Base-by-base conservation (phyloP, 1,139 yeast genomes). In the Wickerhamomyces sp. region DNA sequence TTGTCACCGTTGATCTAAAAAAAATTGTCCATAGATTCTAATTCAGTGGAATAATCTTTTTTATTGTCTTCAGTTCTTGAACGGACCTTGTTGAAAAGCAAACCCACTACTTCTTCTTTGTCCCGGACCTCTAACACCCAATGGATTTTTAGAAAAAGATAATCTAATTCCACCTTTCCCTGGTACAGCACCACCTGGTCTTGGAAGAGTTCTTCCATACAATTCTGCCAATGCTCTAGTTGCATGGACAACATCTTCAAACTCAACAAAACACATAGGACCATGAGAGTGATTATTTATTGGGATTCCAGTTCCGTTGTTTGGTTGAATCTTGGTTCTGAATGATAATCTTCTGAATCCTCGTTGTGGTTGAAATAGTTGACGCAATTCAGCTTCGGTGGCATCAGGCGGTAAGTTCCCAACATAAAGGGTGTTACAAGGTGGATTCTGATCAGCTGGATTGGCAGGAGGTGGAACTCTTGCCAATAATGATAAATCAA, bases 371-470 rank as follows among this genome's bases (percentile, higher is more conserved):
- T 94, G 78, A 64, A 93, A 93, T 52, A 93, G 70, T 31, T 88
- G 83, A 55, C 96, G 81, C 54, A 93, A 76, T 65, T 93, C 99
- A 49, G 86, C 87, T 63, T 93, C 99, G 4, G 95, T 84, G 4
- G 98, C 95, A 70, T 93, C 97, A 10, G 96, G 96, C 4, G 99
- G 99, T 58, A 93, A 75, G 63, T 93, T 93, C 26, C 99, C 99
- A 43, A 93, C 99, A 59, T 93, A 93, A 47, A 93, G 72, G 0
- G 99, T 93, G 64, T 93, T 93, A 69, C 99, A 93, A 8, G 99
- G 99, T 10, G 99, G 99, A 61, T 93, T 93, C 67, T 93, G 99
- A 66, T 93, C 99, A 3, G 99, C 99, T 1, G 99, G 99, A 59
- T 93, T 93, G 3, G 96, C 96, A 5, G 98, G 98, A 1, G 97